Evolutionary conservation across 495 filamentous ascomycete species (phyloP).

Genomic region (Lindgomyces ingoldianus): DNA sequence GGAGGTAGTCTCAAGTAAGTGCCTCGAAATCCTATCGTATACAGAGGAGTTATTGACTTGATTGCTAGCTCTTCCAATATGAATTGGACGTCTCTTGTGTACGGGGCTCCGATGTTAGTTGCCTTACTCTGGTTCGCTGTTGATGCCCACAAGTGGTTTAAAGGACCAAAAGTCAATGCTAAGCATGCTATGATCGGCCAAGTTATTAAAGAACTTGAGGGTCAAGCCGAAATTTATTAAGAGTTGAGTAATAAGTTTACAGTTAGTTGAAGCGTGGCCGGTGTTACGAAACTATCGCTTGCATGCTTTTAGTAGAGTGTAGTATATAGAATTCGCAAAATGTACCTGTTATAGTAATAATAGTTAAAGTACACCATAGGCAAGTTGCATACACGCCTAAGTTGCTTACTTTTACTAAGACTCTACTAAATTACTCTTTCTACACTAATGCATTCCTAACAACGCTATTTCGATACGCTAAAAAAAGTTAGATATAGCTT

Average conservation of each 20-base stretch:
- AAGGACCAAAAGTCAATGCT: constrained; percentile 6
- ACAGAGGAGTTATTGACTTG: not conserved
- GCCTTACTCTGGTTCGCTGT: constrained; percentile 5
- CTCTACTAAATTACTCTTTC: too few relatives aligned
- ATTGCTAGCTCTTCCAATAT: constrained; percentile 4
- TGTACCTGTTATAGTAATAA: too few relatives aligned
- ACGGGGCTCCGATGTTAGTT: constrained; percentile 4
- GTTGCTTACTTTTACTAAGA: too few relatives aligned
- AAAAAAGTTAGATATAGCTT: too few relatives aligned
- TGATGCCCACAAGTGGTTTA: constrained; percentile 1
- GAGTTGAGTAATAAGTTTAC: not conserved
- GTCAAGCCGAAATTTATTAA: not conserved
- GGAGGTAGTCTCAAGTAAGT: not conserved
- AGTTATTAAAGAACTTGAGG: constrained; percentile 1
- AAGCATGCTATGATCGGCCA: constrained; percentile 6
- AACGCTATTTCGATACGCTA: too few relatives aligned
- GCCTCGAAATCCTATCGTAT: not conserved
- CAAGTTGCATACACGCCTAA: too few relatives aligned
- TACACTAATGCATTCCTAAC: too few relatives aligned
- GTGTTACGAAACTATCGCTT: too few relatives aligned
- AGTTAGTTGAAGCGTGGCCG: not conserved
- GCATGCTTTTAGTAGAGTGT: too few relatives aligned
- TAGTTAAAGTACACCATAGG: too few relatives aligned
- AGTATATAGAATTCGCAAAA: too few relatives aligned
- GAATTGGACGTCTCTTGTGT: constrained; percentile 5